phyloP scores from a whole-genome alignment of 257 asterid species.

The Henckelia pumila region DNA sequence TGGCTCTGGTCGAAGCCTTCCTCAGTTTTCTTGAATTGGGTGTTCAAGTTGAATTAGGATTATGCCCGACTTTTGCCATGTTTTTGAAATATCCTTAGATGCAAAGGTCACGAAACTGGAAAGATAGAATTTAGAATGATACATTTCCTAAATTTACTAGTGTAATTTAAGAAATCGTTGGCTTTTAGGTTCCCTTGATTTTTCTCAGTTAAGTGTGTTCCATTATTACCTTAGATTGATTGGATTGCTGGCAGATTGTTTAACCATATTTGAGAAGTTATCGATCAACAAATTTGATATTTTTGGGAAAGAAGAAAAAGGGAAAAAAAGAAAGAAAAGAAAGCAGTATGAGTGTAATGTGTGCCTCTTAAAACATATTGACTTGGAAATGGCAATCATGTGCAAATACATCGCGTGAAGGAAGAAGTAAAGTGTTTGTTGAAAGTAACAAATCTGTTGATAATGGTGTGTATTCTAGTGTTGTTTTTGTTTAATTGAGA shows the following conservation, averaged over 20 bases:
- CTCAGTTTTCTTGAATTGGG: background rate
- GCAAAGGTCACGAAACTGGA: background rate
- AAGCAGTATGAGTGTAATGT: background rate
- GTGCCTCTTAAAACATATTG: background rate
- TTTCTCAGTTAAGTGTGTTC: conserved; percentile 2
- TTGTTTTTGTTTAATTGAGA: too few species aligned
- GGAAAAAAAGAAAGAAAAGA: background rate
- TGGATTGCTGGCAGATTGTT: background rate
- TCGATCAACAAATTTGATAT: too few species aligned
- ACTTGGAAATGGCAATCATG: background rate
- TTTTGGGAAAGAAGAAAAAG: too few species aligned
- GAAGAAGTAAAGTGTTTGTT: background rate
- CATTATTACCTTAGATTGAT: background rate
- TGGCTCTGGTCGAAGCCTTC: background rate
- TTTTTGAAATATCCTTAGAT: too few species aligned
- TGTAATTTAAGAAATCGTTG: too few species aligned
- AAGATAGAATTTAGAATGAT: background rate
- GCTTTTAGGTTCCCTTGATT: background rate
- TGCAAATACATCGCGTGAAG: background rate
- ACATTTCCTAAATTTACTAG: too few species aligned
- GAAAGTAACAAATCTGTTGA: too few species aligned
- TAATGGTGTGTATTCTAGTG: too few species aligned
- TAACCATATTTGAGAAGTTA: conserved; percentile 4
- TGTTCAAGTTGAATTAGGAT: background rate
- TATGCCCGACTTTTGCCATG: background rate